Base-by-base conservation (phyloP, 371 early-diverging fungal species). In the Nematocida parisii region DNA sequence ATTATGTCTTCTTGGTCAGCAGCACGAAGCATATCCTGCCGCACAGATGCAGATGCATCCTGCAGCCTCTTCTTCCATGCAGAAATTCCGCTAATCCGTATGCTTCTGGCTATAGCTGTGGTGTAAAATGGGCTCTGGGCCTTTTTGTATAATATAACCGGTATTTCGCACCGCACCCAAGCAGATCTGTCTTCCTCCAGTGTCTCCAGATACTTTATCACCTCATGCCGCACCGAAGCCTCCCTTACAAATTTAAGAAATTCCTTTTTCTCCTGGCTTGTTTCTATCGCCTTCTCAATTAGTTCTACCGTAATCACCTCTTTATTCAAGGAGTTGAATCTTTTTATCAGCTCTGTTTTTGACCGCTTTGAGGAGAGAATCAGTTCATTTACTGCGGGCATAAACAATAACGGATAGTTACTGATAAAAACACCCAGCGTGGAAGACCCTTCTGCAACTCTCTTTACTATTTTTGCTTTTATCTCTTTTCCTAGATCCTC, bases 401-500 rank as follows among this genome's bases (percentile, higher is more conserved):
- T 64, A 56, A 77, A 77, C 4, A 77, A 54, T 15, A 77, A 11
- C 42, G 71, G 71, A 47, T 77, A 39, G 55, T 50, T 70, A 0
- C 52, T 40, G 7, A 77, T 45, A 20, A 47, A 67, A 11, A 15
- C 40, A 5, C 56, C 80, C 0, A 77, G 58, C 18, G 22, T 5
- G 4, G 62, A 42, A 40, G 50, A 33, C 11, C 80, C 80, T 44
- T 70, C 80, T 61, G 57, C 60, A 15, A 70, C 40, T 60, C 45
- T 70, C 39, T 57, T 77, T 39, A 58, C 71, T 33, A 77, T 77
- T 62, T 61, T 56, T 15, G 13, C 24, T 62, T 77, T 77, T 18
- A 61, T 55, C 11, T 77, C 80, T 61, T 22, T 45, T 22, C 68
- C 80, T 11, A 77, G 61, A 9, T 77, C 80, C 52, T 77, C 80